Percentiles rank a stretch among this genome's conserved stretches.
phyloP scores from a whole-genome alignment of 805 yeast species.

The Maudiozyma serrabonitensis region DNA sequence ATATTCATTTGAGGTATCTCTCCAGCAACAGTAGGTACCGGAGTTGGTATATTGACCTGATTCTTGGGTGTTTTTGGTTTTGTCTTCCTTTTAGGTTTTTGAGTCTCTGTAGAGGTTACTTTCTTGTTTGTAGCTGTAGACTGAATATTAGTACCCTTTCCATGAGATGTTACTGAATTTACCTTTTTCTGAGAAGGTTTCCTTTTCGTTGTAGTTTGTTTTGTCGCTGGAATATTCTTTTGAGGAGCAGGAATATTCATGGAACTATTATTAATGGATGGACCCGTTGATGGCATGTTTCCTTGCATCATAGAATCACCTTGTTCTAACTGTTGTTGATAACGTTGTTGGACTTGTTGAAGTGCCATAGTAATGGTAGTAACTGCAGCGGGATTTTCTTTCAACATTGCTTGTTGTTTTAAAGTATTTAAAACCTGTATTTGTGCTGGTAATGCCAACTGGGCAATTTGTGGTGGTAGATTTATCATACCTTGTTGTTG shows the following conservation, averaged over 20 bases:
- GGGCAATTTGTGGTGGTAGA: slow-evolving; percentile 29
- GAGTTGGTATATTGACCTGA: background rate
- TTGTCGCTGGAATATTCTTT: background rate
- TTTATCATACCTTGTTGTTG: slow-evolving; percentile 9
- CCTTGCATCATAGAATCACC: background rate
- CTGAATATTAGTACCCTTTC: background rate
- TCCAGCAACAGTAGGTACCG: background rate
- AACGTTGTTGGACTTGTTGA: slow-evolving; percentile 23
- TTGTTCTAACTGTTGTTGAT: slow-evolving; percentile 13
- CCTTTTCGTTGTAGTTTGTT: background rate
- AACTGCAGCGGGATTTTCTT: slow-evolving; percentile 24
- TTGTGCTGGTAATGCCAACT: slow-evolving; percentile 25
- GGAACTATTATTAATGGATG: slow-evolving; percentile 2
- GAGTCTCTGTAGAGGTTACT: background rate
- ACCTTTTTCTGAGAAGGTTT: background rate
- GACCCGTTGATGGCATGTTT: background rate
- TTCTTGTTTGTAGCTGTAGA: background rate
- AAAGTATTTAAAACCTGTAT: slow-evolving; percentile 24
- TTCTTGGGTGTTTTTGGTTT: slow-evolving; percentile 11
- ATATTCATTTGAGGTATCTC: background rate
- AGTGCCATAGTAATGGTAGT: slow-evolving; percentile 24
- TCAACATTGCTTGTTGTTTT: slow-evolving; percentile 27
- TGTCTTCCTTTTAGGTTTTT: slow-evolving; percentile 10
- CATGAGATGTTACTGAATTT: background rate
- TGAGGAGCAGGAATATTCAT: background rate